Base-by-base conservation (phyloP, 73 alveolate species). In the Paramecium octaurelia region DNA sequence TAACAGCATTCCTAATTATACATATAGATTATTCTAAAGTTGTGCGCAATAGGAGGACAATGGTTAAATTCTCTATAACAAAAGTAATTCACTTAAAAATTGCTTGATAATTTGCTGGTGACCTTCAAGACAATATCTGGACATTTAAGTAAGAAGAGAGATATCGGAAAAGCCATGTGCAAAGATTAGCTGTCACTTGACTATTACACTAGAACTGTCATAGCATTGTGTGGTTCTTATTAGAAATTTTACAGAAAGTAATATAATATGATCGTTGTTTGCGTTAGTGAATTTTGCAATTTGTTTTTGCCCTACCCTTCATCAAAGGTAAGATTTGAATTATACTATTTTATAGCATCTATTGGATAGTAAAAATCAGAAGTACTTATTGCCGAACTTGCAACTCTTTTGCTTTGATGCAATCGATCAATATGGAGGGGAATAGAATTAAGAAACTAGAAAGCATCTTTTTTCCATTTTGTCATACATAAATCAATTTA, bases 231-330 rank as follows among this genome's bases (percentile, higher is more conserved):
- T 18, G 12, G n/a, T 23, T 80, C 54, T 20, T 44, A 80, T 80
- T 80, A 48, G 6, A 80, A 80, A 27, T 23, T 80, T 43, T 80
- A 44, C 29, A 80, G 16, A 43, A 80, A 80, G 31, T 8, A 80
- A 20, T 80, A 21, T 11, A 1, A 46, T 8, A 35, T 38, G 18
- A 75, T 42, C 1, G 68, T 42, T 38, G 34, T 23, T 75, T 38
- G 58, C 38, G 69, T 42, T 6, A 23, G 76, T 43, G 46, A 23
- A 80, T 48, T 43, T 46, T 44, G 70, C 23, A 42, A 80, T 43
- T 80, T 80, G n/a, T 24, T 80, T 44, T 80, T 80, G 46, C 91
- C 91, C 0, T 80, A 80, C 46, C 91, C 91, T 3, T 24, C 42
- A 23, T 80, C 91, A 80, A 80, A 48, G 46, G 91, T 80, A 80